Base-by-base conservation (phyloP, 1,139 yeast species). In the Pichia sp. region DNA sequence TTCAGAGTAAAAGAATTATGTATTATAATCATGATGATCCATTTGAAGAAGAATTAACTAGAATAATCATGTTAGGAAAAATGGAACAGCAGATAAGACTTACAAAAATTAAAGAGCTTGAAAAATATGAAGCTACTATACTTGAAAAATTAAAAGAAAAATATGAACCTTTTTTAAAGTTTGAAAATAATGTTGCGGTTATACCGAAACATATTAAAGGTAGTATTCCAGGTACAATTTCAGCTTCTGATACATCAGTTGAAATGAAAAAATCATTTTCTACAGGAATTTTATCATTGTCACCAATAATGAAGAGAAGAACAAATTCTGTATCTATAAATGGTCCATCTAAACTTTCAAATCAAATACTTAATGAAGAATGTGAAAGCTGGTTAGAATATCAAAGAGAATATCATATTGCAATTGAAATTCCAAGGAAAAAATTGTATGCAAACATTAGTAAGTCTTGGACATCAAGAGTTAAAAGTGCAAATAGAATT, bases 1-100 rank as follows among this genome's bases (percentile, higher is more conserved):
- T 89, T 18, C 70, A 66, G 46, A 68, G 90, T 0, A 72, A 74
- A 6, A 72, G 72, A 46, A 66, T 89, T 22, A 62, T 75, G 8
- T 73, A 84, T 49, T 65, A 73, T 19, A 75, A 84, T 71, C 89
- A 84, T 58, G 97, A 91, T 68, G 97, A 91, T 69, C 91, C 95
- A 10, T 90, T 93, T 67, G 99, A 93, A 67, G 71, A 84, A 8
- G 84, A 88, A 58, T 69, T 93, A 53, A 80, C 80, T 44, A 74
- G 84, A 73, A 81, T 86, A 25, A 85, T 80, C 63, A 87, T 85
- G 62, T 73, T 87, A 39, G 96, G 96, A 5, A 59, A 73, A 50
- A 66, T 78, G 7, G 97, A 89, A 61, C 96, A 87, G 63, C 73
- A 78, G 53, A 74, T 79, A 56, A 72, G 98, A 51, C 53, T 79